A percentile compares a stretch with the other conserved stretches of the same genome.
Conservation (phyloP, 768 basidiomycete genomes). For the Collybia mongolica region DNA sequence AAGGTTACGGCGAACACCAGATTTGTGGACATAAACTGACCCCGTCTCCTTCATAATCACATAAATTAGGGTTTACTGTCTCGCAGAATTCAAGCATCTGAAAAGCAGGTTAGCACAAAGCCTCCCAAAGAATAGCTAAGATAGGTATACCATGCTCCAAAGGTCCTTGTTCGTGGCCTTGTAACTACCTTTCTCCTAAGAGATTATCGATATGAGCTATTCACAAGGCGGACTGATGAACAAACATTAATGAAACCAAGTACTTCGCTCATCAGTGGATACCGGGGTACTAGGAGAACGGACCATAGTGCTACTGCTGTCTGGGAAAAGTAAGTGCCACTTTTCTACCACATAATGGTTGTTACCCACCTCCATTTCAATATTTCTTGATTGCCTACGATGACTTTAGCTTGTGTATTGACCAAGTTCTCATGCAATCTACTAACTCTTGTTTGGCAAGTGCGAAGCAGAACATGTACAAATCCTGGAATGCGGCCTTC, state of each 20-base stretch:
- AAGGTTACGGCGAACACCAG: neutral
- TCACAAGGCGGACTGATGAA: constrained; percentile 7
- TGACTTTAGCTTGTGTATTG: neutral
- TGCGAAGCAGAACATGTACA: constrained; percentile 72
- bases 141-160: constrained; percentile 72
- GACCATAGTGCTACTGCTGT: constrained; percentile 75
- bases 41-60: constrained; percentile 74
- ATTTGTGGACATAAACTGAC: constrained; percentile 39
- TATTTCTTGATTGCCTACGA: constrained; percentile 64
- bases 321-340: constrained; percentile 27
- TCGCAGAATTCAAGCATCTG: constrained; percentile 79
- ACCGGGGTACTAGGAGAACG: constrained; percentile 68
- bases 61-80: constrained; percentile 55
- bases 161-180: constrained; percentile 83
- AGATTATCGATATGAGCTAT: constrained; percentile 18
- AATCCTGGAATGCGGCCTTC: constrained; percentile 53
- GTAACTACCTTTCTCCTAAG: constrained; percentile 54
- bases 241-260: constrained; percentile 64
- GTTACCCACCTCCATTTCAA: constrained; percentile 75
- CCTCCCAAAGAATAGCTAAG: neutral
- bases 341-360: neutral
- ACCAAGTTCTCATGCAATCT: neutral
- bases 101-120: constrained; percentile 4
- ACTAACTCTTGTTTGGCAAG: constrained; percentile 74
- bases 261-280: constrained; percentile 64